Base-by-base conservation (phyloP, 208 protist genomes). In the Paratrypanosoma confusum region DNA sequence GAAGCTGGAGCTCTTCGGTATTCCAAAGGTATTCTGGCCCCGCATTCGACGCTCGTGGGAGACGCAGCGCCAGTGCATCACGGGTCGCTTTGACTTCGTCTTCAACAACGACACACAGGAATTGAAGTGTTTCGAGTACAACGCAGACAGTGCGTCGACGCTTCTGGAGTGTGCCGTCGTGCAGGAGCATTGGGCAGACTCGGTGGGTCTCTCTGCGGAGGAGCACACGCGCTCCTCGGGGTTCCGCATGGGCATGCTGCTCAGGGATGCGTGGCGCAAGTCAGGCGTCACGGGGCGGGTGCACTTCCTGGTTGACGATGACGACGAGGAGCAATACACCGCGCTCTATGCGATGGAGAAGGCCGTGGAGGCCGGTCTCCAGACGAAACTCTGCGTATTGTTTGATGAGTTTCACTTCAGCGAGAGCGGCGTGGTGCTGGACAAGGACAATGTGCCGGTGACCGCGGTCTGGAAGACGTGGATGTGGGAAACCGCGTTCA, bases 91-190 rank as follows among this genome's bases (percentile, higher is more conserved):
- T 57, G 85, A 93, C 62, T 90, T 93, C 51, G 78, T 70, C 27
- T 88, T 71, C 58, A 71, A 92, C 65, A 74, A 77, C 49, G 48
- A 70, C 20, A 81, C 61, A 11, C 48, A 76, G 17, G 17, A 50
- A 21, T 66, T 93, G 53, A 93, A 93, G 62, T 85, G 78, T 47
- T 90, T 90, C 50, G 85, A 93, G 65, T 93, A 93, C 71, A 93
- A 93, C 63, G 85, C 85, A 4, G 85, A 93, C 46, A 93, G 85
- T 59, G 81, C 85, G 16, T 82, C 78, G 3, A 86, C 78, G 39
- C 57, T 93, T 39, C 55, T 93, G 34, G 85, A 93, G 56, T 89
- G 81, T 50, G 85, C 64, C 27, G 67, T 64, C 38, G 83, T 93
- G 52, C 85, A 93, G 57, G 46, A 78, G 38, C 90, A 93, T 61